phyloP scores from a whole-genome alignment of 2,329 filamentous ascomycete genomes.

The Penicillium sp. region DNA sequence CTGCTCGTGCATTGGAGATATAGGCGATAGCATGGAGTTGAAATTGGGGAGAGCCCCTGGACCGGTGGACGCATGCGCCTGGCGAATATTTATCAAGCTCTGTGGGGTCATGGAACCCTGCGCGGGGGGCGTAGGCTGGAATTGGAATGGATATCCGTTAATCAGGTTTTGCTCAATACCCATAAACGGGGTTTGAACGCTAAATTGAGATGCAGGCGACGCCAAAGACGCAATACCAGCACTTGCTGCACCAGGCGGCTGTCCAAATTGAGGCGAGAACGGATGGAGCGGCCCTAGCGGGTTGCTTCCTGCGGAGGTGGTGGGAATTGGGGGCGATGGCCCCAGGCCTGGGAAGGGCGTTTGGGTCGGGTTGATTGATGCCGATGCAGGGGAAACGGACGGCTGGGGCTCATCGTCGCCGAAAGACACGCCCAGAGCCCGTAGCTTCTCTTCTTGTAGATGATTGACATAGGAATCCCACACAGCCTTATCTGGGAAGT shows the following conservation, averaged over 20 bases:
- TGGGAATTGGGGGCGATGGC: conserved; percentile 79
- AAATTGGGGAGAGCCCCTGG: conserved; percentile 45
- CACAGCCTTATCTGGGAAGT: conserved; percentile 49
- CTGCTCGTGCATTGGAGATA: conserved; percentile 60
- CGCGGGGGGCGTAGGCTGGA: conserved; percentile 59
- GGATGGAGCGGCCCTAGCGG: conserved; percentile 59
- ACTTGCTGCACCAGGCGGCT: conserved; percentile 58
- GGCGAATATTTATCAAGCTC: conserved; percentile 43
- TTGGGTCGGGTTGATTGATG: conserved; percentile 60
- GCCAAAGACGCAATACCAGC: conserved; percentile 63
- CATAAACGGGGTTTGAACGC: conserved; percentile 58
- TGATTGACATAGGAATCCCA: conserved; percentile 79
- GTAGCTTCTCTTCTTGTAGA: conserved; percentile 85
- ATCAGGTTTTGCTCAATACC: conserved; percentile 56
- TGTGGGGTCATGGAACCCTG: conserved; percentile 42
- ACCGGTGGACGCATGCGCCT: conserved; percentile 58
- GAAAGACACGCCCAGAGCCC: conserved; percentile 81
- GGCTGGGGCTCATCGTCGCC: conserved; percentile 68
- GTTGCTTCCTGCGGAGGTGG: conserved; percentile 73
- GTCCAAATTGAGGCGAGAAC: conserved; percentile 60
- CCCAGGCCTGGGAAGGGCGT: conserved; percentile 73
- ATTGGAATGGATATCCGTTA: conserved; percentile 66
- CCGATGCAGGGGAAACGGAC: conserved; percentile 65
- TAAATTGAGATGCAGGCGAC: conserved; percentile 68
- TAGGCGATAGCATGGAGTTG: conserved; percentile 58